phyloP scores from a whole-genome alignment of 2,329 filamentous ascomycete species.

The Septoria petroselini region DNA sequence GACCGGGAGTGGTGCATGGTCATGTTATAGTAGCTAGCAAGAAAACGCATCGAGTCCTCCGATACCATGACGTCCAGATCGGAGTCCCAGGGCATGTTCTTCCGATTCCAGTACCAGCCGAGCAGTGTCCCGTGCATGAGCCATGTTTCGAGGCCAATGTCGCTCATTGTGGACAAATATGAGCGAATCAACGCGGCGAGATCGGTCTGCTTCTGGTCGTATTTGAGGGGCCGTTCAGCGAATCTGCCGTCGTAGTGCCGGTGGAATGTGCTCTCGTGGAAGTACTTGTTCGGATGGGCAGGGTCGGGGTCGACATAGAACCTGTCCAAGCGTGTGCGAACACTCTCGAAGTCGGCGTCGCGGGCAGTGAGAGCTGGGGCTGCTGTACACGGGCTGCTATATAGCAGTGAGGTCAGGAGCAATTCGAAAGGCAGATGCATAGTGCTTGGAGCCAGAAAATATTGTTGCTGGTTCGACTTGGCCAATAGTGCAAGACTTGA shows the following conservation, averaged over 20 bases:
- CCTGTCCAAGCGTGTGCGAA: slow-evolving; percentile 41
- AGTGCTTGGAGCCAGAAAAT: not conserved
- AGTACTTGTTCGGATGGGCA: slow-evolving; percentile 50
- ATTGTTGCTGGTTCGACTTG: no score
- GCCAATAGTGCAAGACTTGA: no score
- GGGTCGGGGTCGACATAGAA: slow-evolving; percentile 26
- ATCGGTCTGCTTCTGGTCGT: slow-evolving; percentile 48
- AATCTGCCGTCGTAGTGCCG: slow-evolving; percentile 59
- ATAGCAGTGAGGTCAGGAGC: slow-evolving; percentile 3
- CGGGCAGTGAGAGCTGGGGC: slow-evolving; percentile 23
- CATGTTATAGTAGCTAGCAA: slow-evolving; percentile 61
- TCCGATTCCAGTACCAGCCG: slow-evolving; percentile 63
- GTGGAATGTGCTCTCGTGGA: slow-evolving; percentile 53
- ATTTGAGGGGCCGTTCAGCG: slow-evolving; percentile 45
- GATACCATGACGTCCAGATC: slow-evolving; percentile 60
- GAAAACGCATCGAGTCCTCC: slow-evolving; percentile 53
- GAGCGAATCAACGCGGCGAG: slow-evolving; percentile 54
- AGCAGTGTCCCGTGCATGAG: slow-evolving; percentile 61
- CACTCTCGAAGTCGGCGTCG: slow-evolving; percentile 47
- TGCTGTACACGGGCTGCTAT: slow-evolving; percentile 7
- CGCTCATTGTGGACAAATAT: slow-evolving; percentile 56
- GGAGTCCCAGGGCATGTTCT: slow-evolving; percentile 61
- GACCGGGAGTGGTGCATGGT: slow-evolving; percentile 50
- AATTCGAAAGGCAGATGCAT: slow-evolving; percentile 13
- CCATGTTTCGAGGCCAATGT: slow-evolving; percentile 59